A percentile compares a stretch with the other conserved stretches of the same genome.
Evolutionary conservation across 1,284 basidiomycete species (phyloP).

Genomic region (Ceratobasidium papillatum): DNA sequence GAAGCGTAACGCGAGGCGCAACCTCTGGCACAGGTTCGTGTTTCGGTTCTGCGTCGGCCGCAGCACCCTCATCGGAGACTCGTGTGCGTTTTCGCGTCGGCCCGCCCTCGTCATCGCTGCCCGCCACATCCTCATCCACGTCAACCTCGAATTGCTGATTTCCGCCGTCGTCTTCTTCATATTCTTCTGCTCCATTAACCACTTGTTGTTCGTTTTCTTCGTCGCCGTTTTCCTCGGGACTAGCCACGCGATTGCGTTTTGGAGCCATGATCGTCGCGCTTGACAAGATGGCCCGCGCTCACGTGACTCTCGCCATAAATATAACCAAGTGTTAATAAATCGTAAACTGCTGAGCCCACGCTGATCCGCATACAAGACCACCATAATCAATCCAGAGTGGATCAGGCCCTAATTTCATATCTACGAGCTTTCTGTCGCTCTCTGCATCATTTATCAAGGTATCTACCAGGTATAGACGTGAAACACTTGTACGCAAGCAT

Average conservation of each 20-base stretch:
- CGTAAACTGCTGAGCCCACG: too few species aligned
- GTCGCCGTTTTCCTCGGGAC: conserved; percentile 40
- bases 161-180: conserved; percentile 13
- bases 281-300: conserved; percentile 45
- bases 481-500: too few species aligned
- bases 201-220: conserved; percentile 28
- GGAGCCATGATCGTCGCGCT: conserved; percentile 45
- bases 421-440: too few species aligned
- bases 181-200: background rate
- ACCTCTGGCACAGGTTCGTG: conserved; percentile 22
- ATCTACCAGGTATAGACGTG: too few species aligned
- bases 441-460: too few species aligned
- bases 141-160: conserved; percentile 7
- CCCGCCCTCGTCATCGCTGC: conserved; percentile 19
- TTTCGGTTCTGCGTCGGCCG: conserved; percentile 35
- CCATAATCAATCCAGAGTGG: background rate
- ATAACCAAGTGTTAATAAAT: too few species aligned
- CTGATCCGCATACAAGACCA: background rate
- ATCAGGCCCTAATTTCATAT: too few species aligned
- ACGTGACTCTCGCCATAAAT: conserved; percentile 39
- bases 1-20: conserved; percentile 15
- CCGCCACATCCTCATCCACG: conserved; percentile 22
- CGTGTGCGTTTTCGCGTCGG: conserved; percentile 27
- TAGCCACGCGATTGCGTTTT: conserved; percentile 31
- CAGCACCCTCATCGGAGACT: conserved; percentile 33